Evolutionary conservation across 2,329 filamentous ascomycete species (phyloP).

Genomic region (Uncinocarpus reesii): DNA sequence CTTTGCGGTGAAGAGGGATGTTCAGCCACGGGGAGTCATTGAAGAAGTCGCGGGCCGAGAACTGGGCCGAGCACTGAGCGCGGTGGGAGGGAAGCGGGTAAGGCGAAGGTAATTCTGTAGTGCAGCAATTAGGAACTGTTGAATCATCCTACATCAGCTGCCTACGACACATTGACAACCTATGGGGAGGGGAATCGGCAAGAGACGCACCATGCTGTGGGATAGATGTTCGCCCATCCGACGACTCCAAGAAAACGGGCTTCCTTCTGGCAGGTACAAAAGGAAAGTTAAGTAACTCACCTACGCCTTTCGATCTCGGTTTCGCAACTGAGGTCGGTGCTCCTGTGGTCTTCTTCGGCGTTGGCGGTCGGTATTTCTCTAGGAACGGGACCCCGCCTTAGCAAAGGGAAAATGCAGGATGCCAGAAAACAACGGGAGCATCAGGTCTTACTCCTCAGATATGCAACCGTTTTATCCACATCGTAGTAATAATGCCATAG

Average conservation of each 20-base stretch:
- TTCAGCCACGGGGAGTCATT: slow-evolving; percentile 76
- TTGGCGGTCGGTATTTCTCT: slow-evolving; percentile 11
- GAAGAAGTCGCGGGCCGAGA: slow-evolving; percentile 56
- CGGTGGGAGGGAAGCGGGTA: slow-evolving; percentile 1
- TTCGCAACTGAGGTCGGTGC: background rate
- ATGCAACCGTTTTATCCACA: slow-evolving; percentile 70
- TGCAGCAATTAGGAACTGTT: slow-evolving; percentile 8
- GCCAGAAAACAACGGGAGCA: background rate
- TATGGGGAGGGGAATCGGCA: background rate
- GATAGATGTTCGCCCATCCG: background rate
- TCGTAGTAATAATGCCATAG: slow-evolving; percentile 97
- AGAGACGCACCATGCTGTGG: slow-evolving; percentile 8
- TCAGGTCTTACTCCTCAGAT: slow-evolving; percentile 53
- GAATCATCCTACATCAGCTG: slow-evolving; percentile 1
- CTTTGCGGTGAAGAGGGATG: slow-evolving; percentile 55
- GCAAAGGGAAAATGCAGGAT: background rate
- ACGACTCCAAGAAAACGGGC: background rate
- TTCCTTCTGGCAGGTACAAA: background rate
- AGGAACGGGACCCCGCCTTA: slow-evolving; percentile 4
- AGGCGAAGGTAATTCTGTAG: background rate
- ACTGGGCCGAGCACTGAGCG: slow-evolving; percentile 21
- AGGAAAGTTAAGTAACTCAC: slow-evolving; percentile 12
- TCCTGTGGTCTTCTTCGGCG: background rate
- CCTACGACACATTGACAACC: background rate
- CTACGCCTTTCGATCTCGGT: slow-evolving; percentile 7